Evolutionary conservation across 2,329 filamentous ascomycete species (phyloP), one percentile per base, ranked within the genome.

Genomic region (Colletotrichum horii): DNA sequence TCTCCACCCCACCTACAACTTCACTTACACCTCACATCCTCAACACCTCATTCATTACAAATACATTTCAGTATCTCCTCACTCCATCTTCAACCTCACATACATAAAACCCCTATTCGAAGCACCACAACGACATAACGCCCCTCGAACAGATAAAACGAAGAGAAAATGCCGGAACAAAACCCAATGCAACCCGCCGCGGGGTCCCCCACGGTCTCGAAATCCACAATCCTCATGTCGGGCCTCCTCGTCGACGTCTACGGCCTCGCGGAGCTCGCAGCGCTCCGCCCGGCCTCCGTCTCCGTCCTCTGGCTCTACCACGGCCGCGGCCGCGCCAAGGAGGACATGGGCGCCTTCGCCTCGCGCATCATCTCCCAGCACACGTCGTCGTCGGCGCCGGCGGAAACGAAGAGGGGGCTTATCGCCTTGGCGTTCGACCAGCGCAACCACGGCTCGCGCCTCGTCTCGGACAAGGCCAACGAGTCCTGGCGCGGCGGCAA

Each of bases 291-390:
- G 22, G 84, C 88, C 16, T 86, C 89, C 5, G 87, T 98, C 43
- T 93, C 95, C 28, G 95, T 94, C 80, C 90, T 98, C n/a, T 98
- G 96, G 95, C 92, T 98, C 15, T 91, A 98, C 22, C 96, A 98
- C 82, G 95, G 95, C 4, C 92, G 97, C 28, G 89, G 94, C 1
- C 89, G 93, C 70, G 91, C 88, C 0, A 93, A 94, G 81, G 91
- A 91, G 71, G 90, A 90, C 77, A 98, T 98, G 96, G 88, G 88
- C 2, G 91, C 91, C 32, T 90, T 97, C 70, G 96, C 95, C 4
- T 86, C 89, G n/a, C 89, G 91, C 8, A 88, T 92, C 15, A 89
- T 98, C 66, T 84, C 87, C n/a, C 90, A 92, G 11, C 60, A 64
- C 56, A 28, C 28, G 28, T 28, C 28, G 28, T 28, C 28, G 28